A percentile compares a stretch with the other conserved stretches of the same genome.
Evolutionary conservation across 805 yeast species (phyloP).

Genomic region (Candida patagonica): DNA sequence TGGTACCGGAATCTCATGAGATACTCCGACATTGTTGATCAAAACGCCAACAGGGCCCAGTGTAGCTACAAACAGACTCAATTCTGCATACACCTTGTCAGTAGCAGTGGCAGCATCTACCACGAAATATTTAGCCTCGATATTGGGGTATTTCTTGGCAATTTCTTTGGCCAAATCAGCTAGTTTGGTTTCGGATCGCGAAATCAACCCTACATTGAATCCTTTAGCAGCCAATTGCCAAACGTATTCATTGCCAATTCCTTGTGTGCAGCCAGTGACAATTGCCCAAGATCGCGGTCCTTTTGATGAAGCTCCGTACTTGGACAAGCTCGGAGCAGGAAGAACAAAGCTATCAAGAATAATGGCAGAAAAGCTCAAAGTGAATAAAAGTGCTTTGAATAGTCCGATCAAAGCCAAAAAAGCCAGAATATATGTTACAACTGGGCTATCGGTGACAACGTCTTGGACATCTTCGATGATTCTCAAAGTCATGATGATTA

Average conservation of each 20-base stretch:
- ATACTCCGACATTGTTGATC: constrained; percentile 88
- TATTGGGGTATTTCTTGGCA: constrained; percentile 42
- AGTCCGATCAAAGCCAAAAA: constrained; percentile 36
- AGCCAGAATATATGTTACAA: constrained; percentile 8
- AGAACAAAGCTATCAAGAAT: constrained; percentile 50
- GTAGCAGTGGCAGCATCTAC: constrained; percentile 68
- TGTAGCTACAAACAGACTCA: constrained; percentile 35
- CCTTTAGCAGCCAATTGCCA: constrained; percentile 77
- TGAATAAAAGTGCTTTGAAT: constrained; percentile 42
- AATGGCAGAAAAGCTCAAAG: constrained; percentile 43
- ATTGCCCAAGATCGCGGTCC: constrained; percentile 65
- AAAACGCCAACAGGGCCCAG: constrained; percentile 54
- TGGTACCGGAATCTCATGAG: constrained; percentile 92
- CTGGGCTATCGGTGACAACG: constrained; percentile 3
- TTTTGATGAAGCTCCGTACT: constrained; percentile 54
- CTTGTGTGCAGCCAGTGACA: constrained; percentile 95
- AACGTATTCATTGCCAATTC: constrained; percentile 91
- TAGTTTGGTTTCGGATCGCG: constrained; percentile 75
- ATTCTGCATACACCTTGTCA: constrained; percentile 43
- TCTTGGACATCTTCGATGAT: constrained; percentile 4
- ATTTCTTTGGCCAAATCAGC: constrained; percentile 57
- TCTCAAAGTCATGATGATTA: no score
- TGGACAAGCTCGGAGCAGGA: constrained; percentile 43
- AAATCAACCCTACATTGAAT: constrained; percentile 71
- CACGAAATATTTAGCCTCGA: constrained; percentile 58